Evolutionary conservation across 1,284 basidiomycete genomes (phyloP), one percentile per base, ranked within the genome.

Genomic region (Microbotryomycetes sp.): DNA sequence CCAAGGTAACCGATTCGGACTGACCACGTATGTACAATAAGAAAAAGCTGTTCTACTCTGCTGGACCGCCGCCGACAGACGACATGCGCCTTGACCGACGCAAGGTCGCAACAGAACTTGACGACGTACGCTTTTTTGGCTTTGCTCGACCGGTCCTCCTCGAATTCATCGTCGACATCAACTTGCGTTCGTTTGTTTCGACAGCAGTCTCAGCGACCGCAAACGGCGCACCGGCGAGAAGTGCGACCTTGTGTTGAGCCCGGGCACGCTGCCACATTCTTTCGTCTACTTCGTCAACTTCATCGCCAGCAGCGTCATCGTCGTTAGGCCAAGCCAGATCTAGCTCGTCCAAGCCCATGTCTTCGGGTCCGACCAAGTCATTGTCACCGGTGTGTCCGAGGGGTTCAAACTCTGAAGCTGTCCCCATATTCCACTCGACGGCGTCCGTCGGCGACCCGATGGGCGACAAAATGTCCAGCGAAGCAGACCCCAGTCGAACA

Each of bases 341-440:
- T 28, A 68, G 59, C 55, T 68, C 64, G 16, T 66, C 64, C 7
- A 68, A 54, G 2, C 61, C 66, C 26, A 68, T 58, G 28, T 46
- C 54, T 50, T 68, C 66, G n/a, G 66, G 66, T 18, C 54, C 66
- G 30, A 65, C 56, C 0, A 68, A 52, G 57, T 41, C 11, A 41
- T 41, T 41, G 35, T 68, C 66, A 30, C 50, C 54, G 16, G 51
- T 51, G 16, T 45, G 48, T 18, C 51, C 55, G 23, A 60, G 52
- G 28, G 9, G 11, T 9, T 18, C 18, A 18, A 41, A 41, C 18
- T 41, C 35, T 9, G 35, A 11, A n/a, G n/a, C n/a, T n/a, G n/a
- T n/a, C n/a, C n/a, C n/a, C 35, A 41, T 41, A 18, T 41, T 41
- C 35, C 35, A 41, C 18, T 41, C 35, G 35, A 41, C 11, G 11